Conservation (phyloP, 345 rosid species). For the Murraya koenigii region DNA sequence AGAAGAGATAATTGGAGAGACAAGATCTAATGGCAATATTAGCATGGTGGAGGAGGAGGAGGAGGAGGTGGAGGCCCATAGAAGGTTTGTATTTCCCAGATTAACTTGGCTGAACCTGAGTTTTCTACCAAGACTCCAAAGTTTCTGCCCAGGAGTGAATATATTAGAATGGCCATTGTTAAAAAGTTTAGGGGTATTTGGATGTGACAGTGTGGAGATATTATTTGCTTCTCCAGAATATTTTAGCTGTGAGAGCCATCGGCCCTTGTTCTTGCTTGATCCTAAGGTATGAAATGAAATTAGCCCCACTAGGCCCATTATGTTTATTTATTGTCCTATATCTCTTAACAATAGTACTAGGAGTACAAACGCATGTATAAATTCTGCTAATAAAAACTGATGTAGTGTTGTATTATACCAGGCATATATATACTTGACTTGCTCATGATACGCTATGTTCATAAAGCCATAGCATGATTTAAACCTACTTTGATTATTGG, state of each 20-base stretch:
- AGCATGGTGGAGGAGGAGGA: neutral
- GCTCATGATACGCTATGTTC: too few species aligned
- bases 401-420: too few species aligned
- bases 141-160: neutral
- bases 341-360: too few species aligned
- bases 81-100: neutral
- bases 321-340: too few species aligned
- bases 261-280: neutral
- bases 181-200: neutral
- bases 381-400: too few species aligned
- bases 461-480: too few species aligned
- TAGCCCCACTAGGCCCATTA: too few species aligned
- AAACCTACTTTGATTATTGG: too few species aligned
- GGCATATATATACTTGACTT: too few species aligned
- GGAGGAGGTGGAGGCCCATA: neutral
- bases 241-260: neutral
- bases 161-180: constrained; percentile 1
- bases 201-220: neutral
- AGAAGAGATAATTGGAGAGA: constrained; percentile 12
- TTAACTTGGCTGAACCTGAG: neutral
- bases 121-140: neutral
- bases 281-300: too few species aligned
- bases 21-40: neutral
- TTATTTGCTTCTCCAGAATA: neutral
- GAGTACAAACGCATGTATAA: too few species aligned